Percentiles rank a stretch among this genome's conserved stretches.
phyloP scores from a whole-genome alignment of 2,329 filamentous ascomycete species.

The Triangularia setosa region DNA sequence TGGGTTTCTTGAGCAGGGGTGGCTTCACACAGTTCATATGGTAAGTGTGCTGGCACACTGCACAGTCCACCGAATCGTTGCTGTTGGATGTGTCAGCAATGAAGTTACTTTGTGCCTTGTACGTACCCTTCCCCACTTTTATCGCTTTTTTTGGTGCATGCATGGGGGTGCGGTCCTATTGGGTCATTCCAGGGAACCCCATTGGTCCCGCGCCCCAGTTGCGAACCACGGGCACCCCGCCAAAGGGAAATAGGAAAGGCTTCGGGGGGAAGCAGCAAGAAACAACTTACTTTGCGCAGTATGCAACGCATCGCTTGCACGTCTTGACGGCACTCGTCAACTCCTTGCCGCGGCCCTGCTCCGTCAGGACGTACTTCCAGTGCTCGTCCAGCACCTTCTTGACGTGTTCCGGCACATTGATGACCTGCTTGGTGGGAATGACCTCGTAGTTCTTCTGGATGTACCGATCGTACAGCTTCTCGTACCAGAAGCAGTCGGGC shows the following conservation, averaged over 20 bases:
- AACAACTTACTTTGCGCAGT: slow-evolving; percentile 77
- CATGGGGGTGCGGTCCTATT: slow-evolving; percentile 13
- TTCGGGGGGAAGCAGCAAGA: slow-evolving; percentile 1
- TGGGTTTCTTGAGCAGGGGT: slow-evolving; percentile 89
- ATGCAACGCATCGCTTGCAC: slow-evolving; percentile 87
- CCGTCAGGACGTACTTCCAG: slow-evolving; percentile 94
- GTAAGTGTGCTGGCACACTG: slow-evolving; percentile 90
- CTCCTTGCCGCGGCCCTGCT: slow-evolving; percentile 90
- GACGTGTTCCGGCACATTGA: slow-evolving; percentile 92
- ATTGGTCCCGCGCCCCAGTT: slow-evolving; percentile 12
- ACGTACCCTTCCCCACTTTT: slow-evolving; percentile 11
- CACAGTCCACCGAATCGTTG: slow-evolving; percentile 94
- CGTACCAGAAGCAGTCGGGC: slow-evolving; percentile 91
- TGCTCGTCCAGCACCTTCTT: slow-evolving; percentile 94
- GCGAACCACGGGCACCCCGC: neutral
- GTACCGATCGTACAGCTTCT: slow-evolving; percentile 96
- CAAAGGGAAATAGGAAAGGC: slow-evolving; percentile 7
- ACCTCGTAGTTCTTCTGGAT: slow-evolving; percentile 98
- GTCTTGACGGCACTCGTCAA: slow-evolving; percentile 92
- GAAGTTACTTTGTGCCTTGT: neutral
- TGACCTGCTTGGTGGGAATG: slow-evolving; percentile 84
- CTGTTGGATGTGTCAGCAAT: slow-evolving; percentile 44
- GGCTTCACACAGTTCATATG: slow-evolving; percentile 98
- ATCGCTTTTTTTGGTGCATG: slow-evolving; percentile 5
- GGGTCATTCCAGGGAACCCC: slow-evolving; percentile 6